A percentile compares a stretch with the other conserved stretches of the same genome.
phyloP scores from a whole-genome alignment of 2,329 filamentous ascomycete genomes.

The Calonectria ilicicola region DNA sequence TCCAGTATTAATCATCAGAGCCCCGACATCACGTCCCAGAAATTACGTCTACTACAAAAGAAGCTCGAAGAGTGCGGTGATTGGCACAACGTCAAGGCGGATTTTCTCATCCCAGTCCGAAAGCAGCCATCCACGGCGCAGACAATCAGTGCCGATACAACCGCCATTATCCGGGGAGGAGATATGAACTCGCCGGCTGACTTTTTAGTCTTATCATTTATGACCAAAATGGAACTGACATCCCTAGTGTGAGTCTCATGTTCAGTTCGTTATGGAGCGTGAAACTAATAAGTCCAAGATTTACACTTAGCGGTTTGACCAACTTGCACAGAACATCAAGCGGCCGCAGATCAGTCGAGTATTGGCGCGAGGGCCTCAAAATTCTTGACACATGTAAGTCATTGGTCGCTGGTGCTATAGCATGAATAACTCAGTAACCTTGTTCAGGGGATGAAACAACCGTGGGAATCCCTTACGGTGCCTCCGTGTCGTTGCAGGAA shows the following conservation, averaged over 20 bases:
- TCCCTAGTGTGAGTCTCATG: constrained; percentile 62
- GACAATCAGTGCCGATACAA: constrained; percentile 69
- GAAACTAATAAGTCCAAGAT: constrained; percentile 52
- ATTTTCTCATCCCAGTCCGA: constrained; percentile 67
- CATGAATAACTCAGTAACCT: constrained; percentile 15
- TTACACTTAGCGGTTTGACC: constrained; percentile 66
- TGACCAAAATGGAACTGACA: constrained; percentile 70
- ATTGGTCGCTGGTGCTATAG: not conserved
- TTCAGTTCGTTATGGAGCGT: not conserved
- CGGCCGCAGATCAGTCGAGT: constrained; percentile 50
- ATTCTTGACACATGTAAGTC: constrained; percentile 61
- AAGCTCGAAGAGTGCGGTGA: constrained; percentile 69
- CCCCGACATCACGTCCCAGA: constrained; percentile 66
- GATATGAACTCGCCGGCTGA: constrained; percentile 59
- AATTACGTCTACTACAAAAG: constrained; percentile 72
- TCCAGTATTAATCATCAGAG: constrained; percentile 75
- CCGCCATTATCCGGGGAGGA: constrained; percentile 64
- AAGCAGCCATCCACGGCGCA: constrained; percentile 60
- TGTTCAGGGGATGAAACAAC: constrained; percentile 50
- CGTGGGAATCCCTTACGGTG: constrained; percentile 51
- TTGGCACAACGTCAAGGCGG: constrained; percentile 60
- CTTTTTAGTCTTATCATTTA: constrained; percentile 69
- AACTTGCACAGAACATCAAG: constrained; percentile 52
- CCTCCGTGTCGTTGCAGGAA: constrained; percentile 65
- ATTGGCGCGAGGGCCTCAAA: constrained; percentile 57